Evolutionary conservation across 2,329 filamentous ascomycete genomes (phyloP), one percentile per base, ranked within the genome.

Genomic region (Penicillium nordicum): DNA sequence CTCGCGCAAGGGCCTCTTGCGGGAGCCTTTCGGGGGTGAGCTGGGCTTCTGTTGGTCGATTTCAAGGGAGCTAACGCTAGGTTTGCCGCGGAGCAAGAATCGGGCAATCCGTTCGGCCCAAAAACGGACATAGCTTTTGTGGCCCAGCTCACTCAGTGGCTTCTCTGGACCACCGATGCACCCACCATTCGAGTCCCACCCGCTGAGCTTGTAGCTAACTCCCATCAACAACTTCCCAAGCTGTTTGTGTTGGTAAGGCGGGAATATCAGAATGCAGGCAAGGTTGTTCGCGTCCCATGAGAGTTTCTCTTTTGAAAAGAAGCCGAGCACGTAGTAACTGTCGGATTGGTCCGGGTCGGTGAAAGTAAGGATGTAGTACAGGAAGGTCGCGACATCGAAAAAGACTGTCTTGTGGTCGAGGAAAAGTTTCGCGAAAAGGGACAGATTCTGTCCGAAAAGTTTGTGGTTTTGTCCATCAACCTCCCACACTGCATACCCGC

Each of bases 241-340:
- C 1, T 93, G 92, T 63, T 91, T 92, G 61, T 89, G 87, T 74
- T 97, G 93, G 86, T 93, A 97, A 0, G 94, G 94, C 1, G 94
- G 94, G 69, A 97, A 97, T 16, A 97, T 84, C 7, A 97, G 81
- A 65, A 99, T 99, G 71, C 94, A 99, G 1, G 94, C 94, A 5
- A 99, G 82, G 64, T 97, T 99, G 74, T 99, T 97, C 68, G 93
- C 92, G 69, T 99, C 94, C 93, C 94, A 99, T 4, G 91, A 96
- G 80, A 97, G 89, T 73, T 97, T 97, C 74, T 99, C 94, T 72
- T 99, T 97, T 61, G 90, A 95, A 78, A 97, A 99, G 81, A 97
- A 97, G n/a, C 94, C 94, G 1, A 93, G 84, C 30, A 97, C 87
- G 68, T 88, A 85, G 64, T 74, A 68, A 56, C 69, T 64, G 47